These are phyloP conservation scores for Fusarium ambrosium DNA, from an alignment of 2,329 filamentous ascomycete species.

Conservation along the genomic window DNA sequence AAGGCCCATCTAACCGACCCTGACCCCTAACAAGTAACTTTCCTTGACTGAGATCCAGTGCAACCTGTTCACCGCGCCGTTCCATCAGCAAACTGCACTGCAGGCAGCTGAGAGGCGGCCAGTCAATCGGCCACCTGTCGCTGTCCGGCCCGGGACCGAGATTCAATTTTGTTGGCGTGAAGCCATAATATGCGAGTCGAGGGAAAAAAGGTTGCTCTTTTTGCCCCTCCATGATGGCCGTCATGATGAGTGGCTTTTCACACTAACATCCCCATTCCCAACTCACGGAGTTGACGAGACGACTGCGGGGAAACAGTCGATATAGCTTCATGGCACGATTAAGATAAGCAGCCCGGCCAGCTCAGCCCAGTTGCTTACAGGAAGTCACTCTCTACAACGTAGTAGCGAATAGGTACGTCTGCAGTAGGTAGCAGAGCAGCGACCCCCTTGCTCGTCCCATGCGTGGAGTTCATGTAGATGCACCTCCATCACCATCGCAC, in stretches of 20 bases:
- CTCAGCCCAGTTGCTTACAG: background rate
- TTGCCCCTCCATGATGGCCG: background rate
- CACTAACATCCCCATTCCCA: background rate
- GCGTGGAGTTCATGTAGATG: conserved; percentile 45
- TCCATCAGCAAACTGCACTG: conserved; percentile 14
- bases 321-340: conserved; percentile 10
- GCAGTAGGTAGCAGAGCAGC: conserved; percentile 1
- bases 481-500: conserved; percentile 21
- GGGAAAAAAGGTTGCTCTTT: background rate
- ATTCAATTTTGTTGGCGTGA: conserved; percentile 11
- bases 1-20: conserved; percentile 16
- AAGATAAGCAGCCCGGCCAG: background rate
- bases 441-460: conserved; percentile 39
- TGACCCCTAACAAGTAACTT: conserved; percentile 17
- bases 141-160: conserved; percentile 14
- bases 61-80: conserved; percentile 23
- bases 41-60: conserved; percentile 34
- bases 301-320: conserved; percentile 4
- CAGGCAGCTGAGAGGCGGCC: conserved; percentile 21
- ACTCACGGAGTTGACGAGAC: background rate
- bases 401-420: conserved; percentile 14
- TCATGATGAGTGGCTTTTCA: conserved; percentile 27
- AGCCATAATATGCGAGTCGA: conserved; percentile 12
- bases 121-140: conserved; percentile 14
- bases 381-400: conserved; percentile 7